phyloP scores from a whole-genome alignment of 2,329 filamentous ascomycete species.

The Verticillium dahliae region DNA sequence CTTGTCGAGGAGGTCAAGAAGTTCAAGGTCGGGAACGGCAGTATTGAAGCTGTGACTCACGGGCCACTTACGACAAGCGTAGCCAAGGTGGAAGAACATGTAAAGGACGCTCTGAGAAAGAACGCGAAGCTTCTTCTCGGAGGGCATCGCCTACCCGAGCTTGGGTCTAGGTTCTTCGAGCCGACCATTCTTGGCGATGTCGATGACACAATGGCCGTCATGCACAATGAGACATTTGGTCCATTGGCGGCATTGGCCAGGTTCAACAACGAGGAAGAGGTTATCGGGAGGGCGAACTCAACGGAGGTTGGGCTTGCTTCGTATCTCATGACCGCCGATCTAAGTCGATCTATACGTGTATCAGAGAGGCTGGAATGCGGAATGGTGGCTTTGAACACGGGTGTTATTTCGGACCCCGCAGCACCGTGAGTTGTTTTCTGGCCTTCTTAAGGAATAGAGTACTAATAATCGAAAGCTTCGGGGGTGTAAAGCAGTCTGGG shows the following conservation, averaged over 20 bases:
- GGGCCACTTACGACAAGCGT: conserved; percentile 61
- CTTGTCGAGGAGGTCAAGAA: conserved; percentile 49
- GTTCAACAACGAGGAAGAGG: conserved; percentile 62
- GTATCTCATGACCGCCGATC: conserved; percentile 63
- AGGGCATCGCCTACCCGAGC: conserved; percentile 54
- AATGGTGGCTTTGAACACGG: conserved; percentile 62
- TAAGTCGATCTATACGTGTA: conserved; percentile 59
- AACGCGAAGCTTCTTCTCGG: conserved; percentile 54
- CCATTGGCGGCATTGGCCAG: conserved; percentile 57
- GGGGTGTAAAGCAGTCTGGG: conserved; percentile 12
- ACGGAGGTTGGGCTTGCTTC: conserved; percentile 58
- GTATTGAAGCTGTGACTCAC: conserved; percentile 50
- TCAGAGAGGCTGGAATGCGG: conserved; percentile 62
- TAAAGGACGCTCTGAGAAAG: conserved; percentile 56
- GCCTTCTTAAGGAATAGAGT: neutral
- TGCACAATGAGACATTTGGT: conserved; percentile 58
- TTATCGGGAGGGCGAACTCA: conserved; percentile 50
- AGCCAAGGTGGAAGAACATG: conserved; percentile 55
- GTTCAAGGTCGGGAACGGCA: conserved; percentile 50
- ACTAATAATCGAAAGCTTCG: conserved; percentile 7
- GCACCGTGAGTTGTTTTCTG: conserved; percentile 15
- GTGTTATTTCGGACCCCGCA: conserved; percentile 25
- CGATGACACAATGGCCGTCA: conserved; percentile 49
- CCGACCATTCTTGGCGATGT: conserved; percentile 59
- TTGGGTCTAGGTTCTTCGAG: conserved; percentile 64